Percentiles rank a stretch among this genome's conserved stretches.
These are phyloP conservation scores for Chlamydomonas sp. DNA, from an alignment of 139 green algal species.

Conservation along the genomic window DNA sequence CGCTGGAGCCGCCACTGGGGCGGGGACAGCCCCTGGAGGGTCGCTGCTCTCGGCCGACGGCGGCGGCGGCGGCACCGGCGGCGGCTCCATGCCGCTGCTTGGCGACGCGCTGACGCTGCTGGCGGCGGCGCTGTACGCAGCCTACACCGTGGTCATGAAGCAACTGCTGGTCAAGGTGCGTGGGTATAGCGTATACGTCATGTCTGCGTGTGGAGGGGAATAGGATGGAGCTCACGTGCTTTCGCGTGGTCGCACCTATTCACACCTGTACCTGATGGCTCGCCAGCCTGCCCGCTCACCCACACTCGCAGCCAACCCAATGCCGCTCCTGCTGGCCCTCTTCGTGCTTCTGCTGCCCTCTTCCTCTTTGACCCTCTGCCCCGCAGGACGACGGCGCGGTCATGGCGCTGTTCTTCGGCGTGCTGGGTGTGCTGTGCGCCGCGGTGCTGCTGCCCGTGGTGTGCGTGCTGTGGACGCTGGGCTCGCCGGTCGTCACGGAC, in stretches of 20 bases:
- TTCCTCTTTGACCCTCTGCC: too few relatives aligned
- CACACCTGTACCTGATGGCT: too few relatives aligned
- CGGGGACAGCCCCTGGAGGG: too few relatives aligned
- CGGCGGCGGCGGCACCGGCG: neutral
- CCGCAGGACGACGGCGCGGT: constrained; percentile 24
- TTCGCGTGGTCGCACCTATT: too few relatives aligned
- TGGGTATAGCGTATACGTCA: neutral
- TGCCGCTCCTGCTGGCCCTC: too few relatives aligned
- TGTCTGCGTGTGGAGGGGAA: neutral
- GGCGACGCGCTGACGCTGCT: constrained; percentile 87
- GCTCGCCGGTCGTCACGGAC: constrained; percentile 29
- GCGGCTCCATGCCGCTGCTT: constrained; percentile 6
- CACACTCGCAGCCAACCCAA: too few relatives aligned
- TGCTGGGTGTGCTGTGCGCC: constrained; percentile 81
- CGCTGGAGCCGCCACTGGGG: too few relatives aligned
- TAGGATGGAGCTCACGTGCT: too few relatives aligned
- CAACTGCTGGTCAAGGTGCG: constrained; percentile 36
- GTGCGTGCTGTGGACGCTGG: constrained; percentile 31
- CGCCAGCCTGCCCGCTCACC: too few relatives aligned
- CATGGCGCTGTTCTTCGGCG: constrained; percentile 85
- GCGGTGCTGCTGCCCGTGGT: constrained; percentile 43
- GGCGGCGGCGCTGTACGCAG: constrained; percentile 82
- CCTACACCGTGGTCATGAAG: constrained; percentile 86
- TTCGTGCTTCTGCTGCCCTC: too few relatives aligned
- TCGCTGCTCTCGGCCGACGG: too few relatives aligned